phyloP scores from a whole-genome alignment of 371 early-diverging fungal genomes.

The Mortierella sp. region DNA sequence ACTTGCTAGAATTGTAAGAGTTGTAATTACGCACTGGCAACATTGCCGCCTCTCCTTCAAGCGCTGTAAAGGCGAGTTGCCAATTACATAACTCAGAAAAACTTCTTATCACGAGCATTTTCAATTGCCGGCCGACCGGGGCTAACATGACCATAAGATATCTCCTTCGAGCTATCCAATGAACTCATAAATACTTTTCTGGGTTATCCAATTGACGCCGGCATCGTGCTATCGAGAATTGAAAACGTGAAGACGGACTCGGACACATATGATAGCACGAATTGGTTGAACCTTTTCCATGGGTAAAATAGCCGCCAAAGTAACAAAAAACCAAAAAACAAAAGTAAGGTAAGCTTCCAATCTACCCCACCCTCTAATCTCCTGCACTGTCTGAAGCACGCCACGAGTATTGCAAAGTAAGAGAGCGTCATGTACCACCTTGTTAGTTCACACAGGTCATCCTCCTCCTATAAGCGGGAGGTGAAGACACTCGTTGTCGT shows the following conservation, averaged over 20 bases:
- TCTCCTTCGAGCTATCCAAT: background rate
- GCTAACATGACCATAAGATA: background rate
- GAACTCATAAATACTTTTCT: background rate
- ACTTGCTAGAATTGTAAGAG: background rate
- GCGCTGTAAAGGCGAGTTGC: background rate
- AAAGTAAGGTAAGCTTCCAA: background rate
- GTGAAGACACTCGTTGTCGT: constrained; percentile 9
- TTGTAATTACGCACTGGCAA: background rate
- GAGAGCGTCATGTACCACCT: constrained; percentile 1
- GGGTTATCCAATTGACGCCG: background rate
- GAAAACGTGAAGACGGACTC: constrained; percentile 1
- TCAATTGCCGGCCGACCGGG: background rate
- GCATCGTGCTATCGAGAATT: background rate
- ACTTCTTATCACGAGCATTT: background rate
- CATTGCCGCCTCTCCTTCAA: background rate
- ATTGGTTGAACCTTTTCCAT: background rate
- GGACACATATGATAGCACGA: constrained; percentile 10
- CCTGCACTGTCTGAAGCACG: background rate
- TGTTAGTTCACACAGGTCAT: background rate
- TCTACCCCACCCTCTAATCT: constrained; percentile 5
- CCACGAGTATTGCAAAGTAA: constrained; percentile 5
- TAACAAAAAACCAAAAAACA: background rate
- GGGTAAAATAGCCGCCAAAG: constrained; percentile 1
- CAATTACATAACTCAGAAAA: background rate
- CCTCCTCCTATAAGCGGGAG: constrained; percentile 3